These are phyloP conservation scores for Aspergillus felis DNA, from an alignment of 2,329 filamentous ascomycete genomes.

Conservation along the genomic window DNA sequence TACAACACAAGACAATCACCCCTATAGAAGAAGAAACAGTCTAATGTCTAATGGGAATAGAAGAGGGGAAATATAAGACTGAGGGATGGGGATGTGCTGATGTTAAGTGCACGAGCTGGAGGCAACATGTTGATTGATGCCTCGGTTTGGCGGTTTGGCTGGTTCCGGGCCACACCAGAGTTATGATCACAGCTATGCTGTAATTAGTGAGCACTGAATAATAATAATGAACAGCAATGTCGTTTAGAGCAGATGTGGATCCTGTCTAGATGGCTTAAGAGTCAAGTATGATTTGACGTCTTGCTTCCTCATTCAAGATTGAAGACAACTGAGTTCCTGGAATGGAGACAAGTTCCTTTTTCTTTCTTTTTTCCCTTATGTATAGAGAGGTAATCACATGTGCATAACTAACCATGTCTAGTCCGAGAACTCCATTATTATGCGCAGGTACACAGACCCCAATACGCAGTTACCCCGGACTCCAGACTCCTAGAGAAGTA, in stretches of 20 bases:
- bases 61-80: not conserved
- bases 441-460: not conserved
- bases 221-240: no score
- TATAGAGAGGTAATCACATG: no score
- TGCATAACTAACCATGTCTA: no score
- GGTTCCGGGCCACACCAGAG: not conserved
- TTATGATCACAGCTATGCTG: not conserved
- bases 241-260: not conserved
- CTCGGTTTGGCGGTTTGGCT: not conserved
- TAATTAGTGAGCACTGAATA: not conserved
- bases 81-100: not conserved
- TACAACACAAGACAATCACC: not conserved
- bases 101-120: not conserved
- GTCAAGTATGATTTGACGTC: no score
- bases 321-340: no score
- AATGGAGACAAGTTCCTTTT: no score
- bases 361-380: no score
- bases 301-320: not conserved
- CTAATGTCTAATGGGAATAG: not conserved
- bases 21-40: not conserved
- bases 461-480: not conserved
- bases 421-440: no score
- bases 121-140: slow-evolving; percentile 2
- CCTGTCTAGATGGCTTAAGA: not conserved
- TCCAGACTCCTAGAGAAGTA: not conserved